Base-by-base conservation (phyloP, 305 asterid species). In the Fraxinus velutina region DNA sequence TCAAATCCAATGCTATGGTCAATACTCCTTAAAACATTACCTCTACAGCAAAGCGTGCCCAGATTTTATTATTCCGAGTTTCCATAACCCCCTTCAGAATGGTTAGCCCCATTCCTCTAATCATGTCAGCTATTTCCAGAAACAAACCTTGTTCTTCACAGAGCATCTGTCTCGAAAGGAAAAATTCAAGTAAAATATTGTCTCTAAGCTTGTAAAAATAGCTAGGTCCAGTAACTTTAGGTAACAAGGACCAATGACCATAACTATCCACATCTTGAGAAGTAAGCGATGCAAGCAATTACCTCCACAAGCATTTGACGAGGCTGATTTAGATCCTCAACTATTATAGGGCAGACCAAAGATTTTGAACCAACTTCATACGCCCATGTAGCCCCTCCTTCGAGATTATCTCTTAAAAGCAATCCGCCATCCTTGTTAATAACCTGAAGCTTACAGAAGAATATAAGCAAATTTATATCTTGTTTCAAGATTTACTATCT, bases 341-440 rank as follows among this genome's bases (percentile, higher is more conserved):
- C 94, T 77, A 89, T 86, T 60, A 93, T 93, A 6, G 97, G 98
- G 83, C 97, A 92, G 83, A 87, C 91, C 90, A 83, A 89, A 39
- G 95, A 89, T 80, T 91, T 91, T 8, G 92, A 90, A 19, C 97
- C 95, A 30, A 93, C 89, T 89, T 93, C 98, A 78, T 89, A 92
- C 2, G 94, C 97, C 97, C 97, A 93, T 1, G 97, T 93, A 33
- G 93, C 97, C 81, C 97, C 97, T 36, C 94, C 93, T 75, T 90
- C 95, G 47, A 82, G 85, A 79, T 86, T 88, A 68, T 90, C 95
- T 86, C 86, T 89, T 74, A 84, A 70, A 73, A 87, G 87, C 71
- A 88, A 75, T 33, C 91, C 90, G 2, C 90, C 94, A 75, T 90
- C 97, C 85, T 89, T 89, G 75, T 90, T 79, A 77, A 88, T 79